Evolutionary conservation across 805 yeast genomes (phyloP).

Genomic region (Kockiozyma suomiensis): DNA sequence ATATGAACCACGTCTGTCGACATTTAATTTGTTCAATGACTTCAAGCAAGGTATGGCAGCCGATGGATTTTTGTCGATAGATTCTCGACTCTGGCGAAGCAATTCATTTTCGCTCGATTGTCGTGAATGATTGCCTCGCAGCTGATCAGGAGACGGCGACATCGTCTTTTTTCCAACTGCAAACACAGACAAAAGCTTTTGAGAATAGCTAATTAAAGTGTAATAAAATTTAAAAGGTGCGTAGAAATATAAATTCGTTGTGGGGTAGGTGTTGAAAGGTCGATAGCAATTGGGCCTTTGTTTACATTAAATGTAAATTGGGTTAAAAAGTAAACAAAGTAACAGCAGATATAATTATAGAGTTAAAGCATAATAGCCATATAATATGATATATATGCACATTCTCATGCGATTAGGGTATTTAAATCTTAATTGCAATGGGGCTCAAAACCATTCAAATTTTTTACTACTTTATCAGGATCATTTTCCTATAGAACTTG

Average conservation of each 20-base stretch:
- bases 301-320: neutral
- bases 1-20: conserved; percentile 35
- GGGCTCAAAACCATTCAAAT: neutral
- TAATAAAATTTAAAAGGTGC: too few species aligned
- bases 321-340: neutral
- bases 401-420: neutral
- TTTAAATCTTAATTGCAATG: neutral
- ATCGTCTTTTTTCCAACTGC: neutral
- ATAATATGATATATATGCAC: neutral
- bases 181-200: neutral
- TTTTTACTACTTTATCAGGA: too few species aligned
- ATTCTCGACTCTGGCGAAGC: neutral
- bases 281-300: neutral
- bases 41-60: neutral
- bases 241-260: too few species aligned
- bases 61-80: neutral
- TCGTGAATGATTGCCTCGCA: neutral
- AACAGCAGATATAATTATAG: neutral
- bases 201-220: neutral
- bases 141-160: neutral
- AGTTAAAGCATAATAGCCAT: neutral
- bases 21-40: neutral
- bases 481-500: too few species aligned
- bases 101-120: neutral
- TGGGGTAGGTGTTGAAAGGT: too few species aligned